Evolutionary conservation across 2,329 filamentous ascomycete species (phyloP), one percentile per base, ranked within the genome.

Genomic region (Kalmusia sp.): DNA sequence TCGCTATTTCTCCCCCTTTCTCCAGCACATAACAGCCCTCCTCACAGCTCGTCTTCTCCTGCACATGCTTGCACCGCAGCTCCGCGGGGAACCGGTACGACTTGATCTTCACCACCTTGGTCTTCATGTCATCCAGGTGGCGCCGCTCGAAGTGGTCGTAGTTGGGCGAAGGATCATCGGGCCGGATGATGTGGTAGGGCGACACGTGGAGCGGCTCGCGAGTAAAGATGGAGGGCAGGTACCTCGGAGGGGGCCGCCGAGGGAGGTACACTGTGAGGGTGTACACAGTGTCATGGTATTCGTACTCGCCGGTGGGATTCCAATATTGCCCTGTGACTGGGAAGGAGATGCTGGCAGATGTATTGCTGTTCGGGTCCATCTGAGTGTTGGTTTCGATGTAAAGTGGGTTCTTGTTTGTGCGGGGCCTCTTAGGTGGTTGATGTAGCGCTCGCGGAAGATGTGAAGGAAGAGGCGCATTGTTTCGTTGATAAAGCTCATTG

Each of bases 11-110:
- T 0, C 62, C 67, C 4, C 67, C 62, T 35, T 65, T 65, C 49
- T 72, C 68, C 12, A 65, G 43, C 8, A 71, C 52, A 56, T 71
- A 71, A 38, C 69, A 72, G 0, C 62, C 61, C 12, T 55, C 12
- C 2, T 55, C 24, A 38, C 68, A 72, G 4, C 14, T 25, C 3
- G 22, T 53, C 3, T 6, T 25, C 6, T 39, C 21, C 2, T 52
- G 35, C 3, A 67, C 40, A 51, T 71, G 68, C n/a, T 41, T 12
- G 39, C 69, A 71, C 2, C 67, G 58, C 53, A 67, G 24, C 2
- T 62, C 57, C 3, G 27, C 25, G 1, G 62, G 55, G 27, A 70
- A 67, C 4, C 27, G 14, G 7, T 43, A 6, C 2, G 51, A 17
- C 21, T 58, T 58, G 15, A 58, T 37, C 21, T 46, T 54, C 1